Evolutionary conservation across 345 rosid genomes (phyloP), one percentile per base, ranked within the genome.

Genomic region (Trapa bicornis): DNA sequence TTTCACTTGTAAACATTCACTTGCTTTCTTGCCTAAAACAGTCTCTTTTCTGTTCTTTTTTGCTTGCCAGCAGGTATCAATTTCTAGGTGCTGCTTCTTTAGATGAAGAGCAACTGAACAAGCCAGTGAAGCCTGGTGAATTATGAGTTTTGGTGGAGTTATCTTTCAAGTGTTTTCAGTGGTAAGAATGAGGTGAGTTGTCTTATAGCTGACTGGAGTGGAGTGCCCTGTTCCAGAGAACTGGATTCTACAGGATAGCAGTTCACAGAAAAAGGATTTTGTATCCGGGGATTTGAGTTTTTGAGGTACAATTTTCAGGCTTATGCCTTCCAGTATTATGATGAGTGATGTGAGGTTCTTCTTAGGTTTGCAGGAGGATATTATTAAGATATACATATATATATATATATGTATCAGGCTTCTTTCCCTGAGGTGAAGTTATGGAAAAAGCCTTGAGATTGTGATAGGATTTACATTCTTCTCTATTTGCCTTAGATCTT

Each of bases 341-440:
- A 67, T 71, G 87, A 82, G 88, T 84, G 91, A 80, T 88, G 90
- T 85, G 82, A 83, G 81, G n/a, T 47, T 29, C 53, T 33, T 42
- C 57, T 52, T 52, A 63, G 65, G 16, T 85, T 81, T 86, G 85
- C 82, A 52, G 60, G 39, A 52, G 60, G 39, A 17, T 67, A 67
- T 22, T 67, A 67, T 17, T 32, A 36, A 36, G 42, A 33, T 43
- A 36, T 41, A 41, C 7, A 41, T 41, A 41, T 41, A 41, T 41
- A 41, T 41, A 41, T 41, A 41, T 39, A 39, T 3, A 39, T 65
- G 68, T 65, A 65, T 65, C 68, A 47, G 47, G 68, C 68, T 39
- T 65, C 68, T 50, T 65, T 65, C 13, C 13, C 29, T 33, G 61
- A 67, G 69, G 69, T 36, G 45, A 52, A 50, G 69, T 50, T 67